A percentile compares a stretch with the other conserved stretches of the same genome.
phyloP scores from a whole-genome alignment of 2,329 filamentous ascomycete species.

The Alternaria postmessia region DNA sequence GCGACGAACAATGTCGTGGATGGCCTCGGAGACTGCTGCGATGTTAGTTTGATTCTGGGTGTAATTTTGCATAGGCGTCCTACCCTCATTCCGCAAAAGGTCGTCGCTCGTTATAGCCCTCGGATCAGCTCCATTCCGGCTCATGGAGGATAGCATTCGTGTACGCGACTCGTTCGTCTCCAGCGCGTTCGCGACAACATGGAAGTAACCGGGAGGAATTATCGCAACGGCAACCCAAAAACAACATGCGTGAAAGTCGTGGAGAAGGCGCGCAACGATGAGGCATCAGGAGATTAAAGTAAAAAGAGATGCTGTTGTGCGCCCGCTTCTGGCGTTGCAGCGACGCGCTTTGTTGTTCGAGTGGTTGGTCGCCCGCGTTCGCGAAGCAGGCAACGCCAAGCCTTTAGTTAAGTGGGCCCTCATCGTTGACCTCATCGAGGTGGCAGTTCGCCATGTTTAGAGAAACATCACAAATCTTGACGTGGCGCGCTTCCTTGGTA shows the following conservation, averaged over 20 bases:
- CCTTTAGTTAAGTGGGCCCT: constrained; percentile 16
- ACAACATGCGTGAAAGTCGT: constrained; percentile 4
- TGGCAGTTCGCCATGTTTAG: background rate
- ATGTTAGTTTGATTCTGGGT: constrained; percentile 14
- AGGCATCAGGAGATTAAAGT: constrained; percentile 35
- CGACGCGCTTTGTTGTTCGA: constrained; percentile 42
- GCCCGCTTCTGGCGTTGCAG: constrained; percentile 15
- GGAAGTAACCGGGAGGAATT: constrained; percentile 25
- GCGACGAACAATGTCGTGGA: constrained; percentile 77
- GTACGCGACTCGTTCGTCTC: constrained; percentile 45
- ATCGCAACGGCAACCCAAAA: constrained; percentile 11
- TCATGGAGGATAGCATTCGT: constrained; percentile 55
- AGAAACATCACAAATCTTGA: background rate
- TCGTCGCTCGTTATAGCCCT: constrained; percentile 51
- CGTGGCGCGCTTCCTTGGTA: background rate
- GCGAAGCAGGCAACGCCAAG: constrained; percentile 24
- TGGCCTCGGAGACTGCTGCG: constrained; percentile 73
- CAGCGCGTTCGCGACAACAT: constrained; percentile 54
- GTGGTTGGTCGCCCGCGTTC: constrained; percentile 31
- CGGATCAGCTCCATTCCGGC: constrained; percentile 46
- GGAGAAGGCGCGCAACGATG: constrained; percentile 18
- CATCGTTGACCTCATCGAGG: constrained; percentile 23
- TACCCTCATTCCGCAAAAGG: background rate
- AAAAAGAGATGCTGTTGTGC: constrained; percentile 22
- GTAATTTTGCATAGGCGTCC: no score